Evolutionary conservation across 164 flowering plant genomes (phyloP), one percentile per base, ranked within the genome.

Genomic region (Vitis cinerea): DNA sequence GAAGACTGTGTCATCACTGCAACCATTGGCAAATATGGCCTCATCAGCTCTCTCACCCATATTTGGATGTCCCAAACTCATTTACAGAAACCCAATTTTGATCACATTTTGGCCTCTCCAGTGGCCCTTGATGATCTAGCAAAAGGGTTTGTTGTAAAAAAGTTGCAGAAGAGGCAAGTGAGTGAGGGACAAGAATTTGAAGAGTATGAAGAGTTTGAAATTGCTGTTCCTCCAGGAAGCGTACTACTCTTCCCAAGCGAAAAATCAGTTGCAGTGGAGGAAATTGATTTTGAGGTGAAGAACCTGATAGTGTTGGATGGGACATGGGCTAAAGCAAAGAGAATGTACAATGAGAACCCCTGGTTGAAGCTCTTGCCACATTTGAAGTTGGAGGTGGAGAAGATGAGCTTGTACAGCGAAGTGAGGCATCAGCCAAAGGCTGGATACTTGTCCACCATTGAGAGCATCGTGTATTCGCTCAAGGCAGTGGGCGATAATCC

Each of bases 251-350:
- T 88, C 59, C 98, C 98, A 0, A 74, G 82, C 61, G 83, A 88
- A 23, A 71, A 77, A 3, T 79, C 94, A 7, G 69, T 90, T 31
- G 67, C 71, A 17, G 54, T 80, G n/a, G 83, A 75, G 50, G 81
- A 65, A 8, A 64, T 81, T 49, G 71, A 78, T 71, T 83, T 91
- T 71, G 79, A 84, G 61, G 95, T 87, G 81, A 91, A 81, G 79
- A 82, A 90, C 62, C 79, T 91, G 86, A 87, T 93, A 67, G 94
- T 91, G 50, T 75, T 93, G 80, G 97, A 91, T 74, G 98, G 97
- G n/a, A 93, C 97, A n/a, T 93, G 94, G 98, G 73, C 79, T 3
- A 91, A 93, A 76, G 98, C 98, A 19, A 86, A 68, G 75, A 85
- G 95, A 72, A 80, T 93, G 83, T 93, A 89, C 69, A 75, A 70